These are phyloP conservation scores for Tolypocladium ophioglossoides DNA, from an alignment of 2,329 filamentous ascomycete species.

Conservation along the genomic window DNA sequence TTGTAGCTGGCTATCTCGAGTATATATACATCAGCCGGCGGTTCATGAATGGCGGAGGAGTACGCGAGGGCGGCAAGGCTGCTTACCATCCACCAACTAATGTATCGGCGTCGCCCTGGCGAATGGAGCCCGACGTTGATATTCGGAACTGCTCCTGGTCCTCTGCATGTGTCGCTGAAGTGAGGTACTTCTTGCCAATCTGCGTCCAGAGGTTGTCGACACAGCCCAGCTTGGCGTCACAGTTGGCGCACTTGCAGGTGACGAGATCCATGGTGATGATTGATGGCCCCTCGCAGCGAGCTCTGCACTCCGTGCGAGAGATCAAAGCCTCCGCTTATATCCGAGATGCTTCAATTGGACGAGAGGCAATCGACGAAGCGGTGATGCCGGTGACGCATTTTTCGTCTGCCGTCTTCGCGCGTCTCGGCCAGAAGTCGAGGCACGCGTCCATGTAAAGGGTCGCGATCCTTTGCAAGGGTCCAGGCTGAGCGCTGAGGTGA, in stretches of 20 bases:
- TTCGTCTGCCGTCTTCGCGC: neutral
- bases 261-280: slow-evolving; percentile 23
- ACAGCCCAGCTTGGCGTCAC: slow-evolving; percentile 16
- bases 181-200: slow-evolving; percentile 28
- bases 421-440: neutral
- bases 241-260: slow-evolving; percentile 23
- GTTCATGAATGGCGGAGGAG: neutral
- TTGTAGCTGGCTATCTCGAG: slow-evolving; percentile 20
- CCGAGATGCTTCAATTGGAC: neutral
- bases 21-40: neutral
- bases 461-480: neutral
- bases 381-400: neutral
- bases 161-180: slow-evolving; percentile 18
- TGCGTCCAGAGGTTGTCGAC: slow-evolving; percentile 28
- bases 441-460: neutral
- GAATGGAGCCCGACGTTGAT: slow-evolving; percentile 11
- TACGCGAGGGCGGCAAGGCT: slow-evolving; percentile 3
- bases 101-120: slow-evolving; percentile 21
- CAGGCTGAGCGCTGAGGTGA: neutral
- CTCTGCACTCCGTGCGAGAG: neutral
- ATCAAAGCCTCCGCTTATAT: neutral
- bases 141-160: slow-evolving; percentile 9
- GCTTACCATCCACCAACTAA: slow-evolving; percentile 24
- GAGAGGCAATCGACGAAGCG: neutral
- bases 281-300: neutral